These are phyloP conservation scores for Trichoderma afroharzianum DNA, from an alignment of 2,329 filamentous ascomycete species.

Conservation along the genomic window DNA sequence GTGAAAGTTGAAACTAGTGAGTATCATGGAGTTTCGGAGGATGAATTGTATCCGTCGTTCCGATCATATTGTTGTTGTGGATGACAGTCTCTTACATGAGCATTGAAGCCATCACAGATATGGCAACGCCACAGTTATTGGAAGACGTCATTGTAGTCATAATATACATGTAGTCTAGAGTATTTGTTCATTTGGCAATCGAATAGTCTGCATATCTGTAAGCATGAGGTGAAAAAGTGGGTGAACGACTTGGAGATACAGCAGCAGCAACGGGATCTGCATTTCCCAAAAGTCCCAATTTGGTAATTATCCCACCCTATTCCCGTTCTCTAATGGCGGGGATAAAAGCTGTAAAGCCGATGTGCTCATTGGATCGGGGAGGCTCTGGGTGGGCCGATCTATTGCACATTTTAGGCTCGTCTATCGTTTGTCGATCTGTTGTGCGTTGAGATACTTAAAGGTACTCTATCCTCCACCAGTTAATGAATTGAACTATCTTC, in stretches of 20 bases:
- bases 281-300: neutral
- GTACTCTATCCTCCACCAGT: neutral
- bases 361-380: neutral
- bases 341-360: neutral
- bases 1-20: neutral
- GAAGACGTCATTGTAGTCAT: neutral
- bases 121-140: neutral
- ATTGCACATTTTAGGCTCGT: neutral
- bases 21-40: neutral
- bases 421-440: neutral
- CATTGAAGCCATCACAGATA: neutral
- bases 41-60: neutral
- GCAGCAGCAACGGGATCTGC: neutral
- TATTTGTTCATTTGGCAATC: neutral
- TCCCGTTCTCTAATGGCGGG: neutral
- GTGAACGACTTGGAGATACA: neutral
- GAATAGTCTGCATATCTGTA: neutral
- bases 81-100: rapidly evolving
- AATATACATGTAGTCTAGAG: neutral
- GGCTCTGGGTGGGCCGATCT: neutral
- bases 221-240: neutral
- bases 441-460: neutral
- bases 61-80: neutral
- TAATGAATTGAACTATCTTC: no score
- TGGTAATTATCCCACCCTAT: slow-evolving; percentile 1